Evolutionary conservation across 176 grass and related monocot genomes (phyloP).

Genomic region (Dendrocalamus sinicus): DNA sequence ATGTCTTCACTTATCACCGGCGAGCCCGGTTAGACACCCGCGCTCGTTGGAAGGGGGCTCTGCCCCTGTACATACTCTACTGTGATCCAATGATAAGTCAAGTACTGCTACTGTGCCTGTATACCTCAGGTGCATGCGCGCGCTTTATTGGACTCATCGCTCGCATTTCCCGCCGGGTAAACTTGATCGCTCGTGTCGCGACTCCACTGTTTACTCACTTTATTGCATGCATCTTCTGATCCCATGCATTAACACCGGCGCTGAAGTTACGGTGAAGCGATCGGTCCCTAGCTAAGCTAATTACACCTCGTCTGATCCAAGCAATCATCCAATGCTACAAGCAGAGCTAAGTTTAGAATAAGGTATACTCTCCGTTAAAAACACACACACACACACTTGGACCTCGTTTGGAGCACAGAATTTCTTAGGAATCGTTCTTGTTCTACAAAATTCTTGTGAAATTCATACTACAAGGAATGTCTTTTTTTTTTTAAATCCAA

Average conservation of each 20-base stretch:
- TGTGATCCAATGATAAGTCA: background rate
- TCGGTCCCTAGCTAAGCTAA: background rate
- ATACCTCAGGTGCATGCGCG: background rate
- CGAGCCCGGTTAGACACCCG: too few relatives aligned
- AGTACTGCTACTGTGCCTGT: background rate
- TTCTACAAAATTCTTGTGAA: too few relatives aligned
- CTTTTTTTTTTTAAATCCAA: too few relatives aligned
- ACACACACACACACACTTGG: background rate
- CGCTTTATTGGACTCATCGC: background rate
- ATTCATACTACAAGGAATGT: too few relatives aligned
- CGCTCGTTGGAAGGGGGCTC: too few relatives aligned
- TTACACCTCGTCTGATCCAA: background rate
- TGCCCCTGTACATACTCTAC: too few relatives aligned
- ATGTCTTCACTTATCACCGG: too few relatives aligned
- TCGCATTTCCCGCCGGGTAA: conserved; percentile 46
- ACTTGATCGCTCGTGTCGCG: background rate
- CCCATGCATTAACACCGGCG: conserved; percentile 16
- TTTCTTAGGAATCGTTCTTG: background rate
- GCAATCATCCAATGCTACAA: background rate
- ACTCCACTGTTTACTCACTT: too few relatives aligned
- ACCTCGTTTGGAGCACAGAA: background rate
- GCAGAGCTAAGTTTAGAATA: background rate
- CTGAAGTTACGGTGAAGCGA: conserved; percentile 38
- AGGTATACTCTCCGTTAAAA: background rate
- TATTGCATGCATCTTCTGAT: too few relatives aligned